These are phyloP conservation scores for Lippia alba DNA, from an alignment of 305 asterid genomes.

Conservation along the genomic window DNA sequence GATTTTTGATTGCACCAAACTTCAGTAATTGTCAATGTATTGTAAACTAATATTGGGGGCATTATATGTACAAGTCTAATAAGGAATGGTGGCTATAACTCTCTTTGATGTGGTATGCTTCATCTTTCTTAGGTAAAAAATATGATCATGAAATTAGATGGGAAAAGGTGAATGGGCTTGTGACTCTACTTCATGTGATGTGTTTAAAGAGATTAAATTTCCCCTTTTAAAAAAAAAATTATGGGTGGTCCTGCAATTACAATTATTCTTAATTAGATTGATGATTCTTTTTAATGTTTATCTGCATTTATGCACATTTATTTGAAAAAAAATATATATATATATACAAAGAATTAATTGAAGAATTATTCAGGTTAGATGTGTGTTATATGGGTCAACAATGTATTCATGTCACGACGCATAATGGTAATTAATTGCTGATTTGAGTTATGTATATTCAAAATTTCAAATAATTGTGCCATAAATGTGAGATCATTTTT, in stretches of 20 bases:
- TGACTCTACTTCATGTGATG: conserved; percentile 33
- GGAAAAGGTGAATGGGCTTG: conserved; percentile 16
- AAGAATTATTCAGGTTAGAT: too few species aligned
- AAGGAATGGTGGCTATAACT: conserved; percentile 19
- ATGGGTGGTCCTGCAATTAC: conserved; percentile 20
- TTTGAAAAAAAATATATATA: background rate
- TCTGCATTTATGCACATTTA: background rate
- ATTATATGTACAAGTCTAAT: background rate
- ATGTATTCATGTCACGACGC: too few species aligned
- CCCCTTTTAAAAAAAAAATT: background rate
- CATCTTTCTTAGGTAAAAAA: background rate
- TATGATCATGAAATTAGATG: background rate
- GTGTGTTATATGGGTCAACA: too few species aligned
- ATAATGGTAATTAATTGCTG: too few species aligned
- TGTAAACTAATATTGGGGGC: background rate
- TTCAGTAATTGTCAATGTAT: too few species aligned
- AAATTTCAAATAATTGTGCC: too few species aligned
- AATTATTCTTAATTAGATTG: background rate
- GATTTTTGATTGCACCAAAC: too few species aligned
- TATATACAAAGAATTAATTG: too few species aligned
- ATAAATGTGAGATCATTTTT: too few species aligned
- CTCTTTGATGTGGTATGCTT: conserved; percentile 11
- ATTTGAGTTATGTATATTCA: too few species aligned
- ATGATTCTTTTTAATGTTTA: too few species aligned
- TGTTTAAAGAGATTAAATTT: conserved; percentile 5